phyloP scores from a whole-genome alignment of 2,329 filamentous ascomycete genomes.

The Fusarium pseudoanthophilum region DNA sequence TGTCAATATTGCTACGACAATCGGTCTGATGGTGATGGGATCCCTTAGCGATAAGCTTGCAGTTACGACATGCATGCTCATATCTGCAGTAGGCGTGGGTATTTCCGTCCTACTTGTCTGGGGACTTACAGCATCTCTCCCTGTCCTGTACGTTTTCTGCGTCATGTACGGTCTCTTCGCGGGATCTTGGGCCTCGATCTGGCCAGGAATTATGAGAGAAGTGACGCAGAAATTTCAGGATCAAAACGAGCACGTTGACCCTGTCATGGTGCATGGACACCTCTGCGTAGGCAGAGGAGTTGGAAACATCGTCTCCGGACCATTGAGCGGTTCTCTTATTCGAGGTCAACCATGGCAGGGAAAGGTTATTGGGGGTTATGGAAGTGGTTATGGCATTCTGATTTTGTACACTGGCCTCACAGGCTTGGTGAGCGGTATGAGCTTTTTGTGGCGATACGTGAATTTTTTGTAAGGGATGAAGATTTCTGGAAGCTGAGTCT shows the following conservation, averaged over 20 bases:
- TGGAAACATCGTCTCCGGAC: slow-evolving; percentile 66
- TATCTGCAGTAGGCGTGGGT: slow-evolving; percentile 64
- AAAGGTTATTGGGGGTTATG: slow-evolving; percentile 56
- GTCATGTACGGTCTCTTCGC: slow-evolving; percentile 72
- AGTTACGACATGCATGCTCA: slow-evolving; percentile 60
- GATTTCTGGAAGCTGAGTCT: not conserved
- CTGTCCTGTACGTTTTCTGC: slow-evolving; percentile 67
- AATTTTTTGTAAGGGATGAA: slow-evolving; percentile 11
- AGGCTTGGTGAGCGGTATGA: slow-evolving; percentile 30
- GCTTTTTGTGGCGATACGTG: slow-evolving; percentile 27
- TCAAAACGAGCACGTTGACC: slow-evolving; percentile 44
- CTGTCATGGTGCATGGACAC: slow-evolving; percentile 64
- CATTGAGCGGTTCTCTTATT: slow-evolving; percentile 62
- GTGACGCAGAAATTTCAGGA: slow-evolving; percentile 38
- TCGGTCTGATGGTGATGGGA: slow-evolving; percentile 58
- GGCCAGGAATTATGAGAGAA: slow-evolving; percentile 62
- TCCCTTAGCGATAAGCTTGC: slow-evolving; percentile 61
- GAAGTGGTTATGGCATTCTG: slow-evolving; percentile 62
- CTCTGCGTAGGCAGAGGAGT: slow-evolving; percentile 66
- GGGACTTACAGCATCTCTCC: slow-evolving; percentile 62
- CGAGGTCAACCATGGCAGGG: slow-evolving; percentile 55
- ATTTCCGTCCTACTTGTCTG: slow-evolving; percentile 66
- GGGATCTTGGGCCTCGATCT: slow-evolving; percentile 67
- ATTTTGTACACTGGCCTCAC: slow-evolving; percentile 64
- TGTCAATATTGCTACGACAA: slow-evolving; percentile 65